Percentiles rank a stretch among this genome's conserved stretches.
Conservation (phyloP, 1,284 basidiomycete genomes). For the Leccinum griseonigrum region DNA sequence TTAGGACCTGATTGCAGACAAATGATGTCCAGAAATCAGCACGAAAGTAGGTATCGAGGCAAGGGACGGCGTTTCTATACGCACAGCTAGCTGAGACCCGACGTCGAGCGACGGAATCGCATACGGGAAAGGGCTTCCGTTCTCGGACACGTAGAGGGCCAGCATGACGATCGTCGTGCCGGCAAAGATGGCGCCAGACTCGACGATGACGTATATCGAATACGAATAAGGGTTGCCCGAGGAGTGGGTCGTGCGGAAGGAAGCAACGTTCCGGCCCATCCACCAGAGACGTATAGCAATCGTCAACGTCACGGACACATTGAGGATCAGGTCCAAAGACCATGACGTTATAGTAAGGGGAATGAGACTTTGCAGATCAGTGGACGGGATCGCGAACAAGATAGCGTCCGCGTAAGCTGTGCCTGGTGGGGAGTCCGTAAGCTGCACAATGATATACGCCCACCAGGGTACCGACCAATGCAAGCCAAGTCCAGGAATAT, state of each 20-base stretch:
- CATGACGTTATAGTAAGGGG: conserved; percentile 15
- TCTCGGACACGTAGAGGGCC: conserved; percentile 12
- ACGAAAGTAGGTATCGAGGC: not conserved
- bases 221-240: conserved; percentile 13
- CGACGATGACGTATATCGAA: conserved; percentile 16
- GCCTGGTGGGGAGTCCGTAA: conserved; percentile 5
- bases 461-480: conserved; percentile 10
- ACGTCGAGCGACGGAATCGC: conserved; percentile 17
- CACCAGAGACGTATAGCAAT: conserved; percentile 19
- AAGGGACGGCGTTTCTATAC: not conserved
- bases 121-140: conserved; percentile 15
- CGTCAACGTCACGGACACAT: conserved; percentile 17
- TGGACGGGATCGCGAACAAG: conserved; percentile 12
- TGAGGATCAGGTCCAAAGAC: conserved; percentile 15
- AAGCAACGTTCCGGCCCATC: conserved; percentile 13
- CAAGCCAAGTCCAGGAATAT: conserved; percentile 17
- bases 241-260: conserved; percentile 4
- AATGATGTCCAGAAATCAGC: not conserved
- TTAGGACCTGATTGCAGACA: conserved; percentile 9
- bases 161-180: conserved; percentile 15
- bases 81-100: conserved; percentile 15
- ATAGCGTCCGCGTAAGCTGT: conserved; percentile 14
- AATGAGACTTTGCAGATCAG: conserved; percentile 6
- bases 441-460: not conserved
- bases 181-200: conserved; percentile 19